Base-by-base conservation (phyloP, 2,329 filamentous ascomycete genomes). In the Xylaria sp. region DNA sequence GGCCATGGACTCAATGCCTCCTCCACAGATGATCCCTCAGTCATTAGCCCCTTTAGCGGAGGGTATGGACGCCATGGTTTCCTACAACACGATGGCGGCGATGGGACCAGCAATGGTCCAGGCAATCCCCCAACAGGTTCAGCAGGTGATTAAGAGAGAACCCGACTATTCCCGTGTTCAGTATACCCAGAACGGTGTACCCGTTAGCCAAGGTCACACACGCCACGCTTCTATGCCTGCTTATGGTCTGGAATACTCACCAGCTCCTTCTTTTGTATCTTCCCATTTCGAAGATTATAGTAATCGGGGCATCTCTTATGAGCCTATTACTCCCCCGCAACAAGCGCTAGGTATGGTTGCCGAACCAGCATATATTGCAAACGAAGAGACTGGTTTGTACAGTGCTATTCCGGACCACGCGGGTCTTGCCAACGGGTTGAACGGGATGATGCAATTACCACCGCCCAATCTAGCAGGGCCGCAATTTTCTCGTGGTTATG, bases 211-310 rank as follows among this genome's bases (percentile, higher is more conserved):
- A 77, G 85, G 91, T 61, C 94, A 97, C 82, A 93, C 97, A 80
- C 92, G 96, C 65, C 95, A 98, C 82, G 92, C 94, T 69, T 99
- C 96, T n/a, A 98, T 99, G 94, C 96, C 96, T 58, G 92, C 94
- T 21, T 99, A 97, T 79, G 88, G 84, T 56, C 91, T 98, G 80
- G 96, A 99, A 82, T 99, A 98, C 84, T 99, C 96, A 17, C 96
- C 96, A 61, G 96, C 96, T 0, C 96, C 96, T 2, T 98, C 96
- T 1, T 98, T 98, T 77, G 94, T 97, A 61, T 98, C 96, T n/a
- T 98, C 96, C 0, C 94, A 98, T 77, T 97, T 95, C 76, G 96
- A 98, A 79, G 95, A 98, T 80, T 99, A 98, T 85, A 97, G 93
- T 88, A 95, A 94, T 79, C 92, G 96, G 66, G 96, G 94, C 60